These are phyloP conservation scores for Anisodus acutangulus DNA, from an alignment of 257 asterid genomes.

Conservation along the genomic window DNA sequence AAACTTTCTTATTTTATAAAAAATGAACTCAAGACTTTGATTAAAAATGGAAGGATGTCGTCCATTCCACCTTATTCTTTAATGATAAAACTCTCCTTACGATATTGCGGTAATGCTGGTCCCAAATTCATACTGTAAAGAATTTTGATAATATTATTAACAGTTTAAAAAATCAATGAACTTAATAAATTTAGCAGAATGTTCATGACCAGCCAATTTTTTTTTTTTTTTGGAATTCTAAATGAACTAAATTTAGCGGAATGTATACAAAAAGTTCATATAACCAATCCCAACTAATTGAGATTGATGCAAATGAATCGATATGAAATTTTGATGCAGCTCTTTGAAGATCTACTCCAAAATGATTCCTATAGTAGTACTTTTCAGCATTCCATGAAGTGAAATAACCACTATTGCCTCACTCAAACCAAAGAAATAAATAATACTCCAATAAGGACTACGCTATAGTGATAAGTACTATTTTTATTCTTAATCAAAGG, in stretches of 20 bases:
- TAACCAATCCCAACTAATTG: neutral
- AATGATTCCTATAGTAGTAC: neutral
- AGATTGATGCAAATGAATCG: neutral
- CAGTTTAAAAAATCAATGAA: too few species aligned
- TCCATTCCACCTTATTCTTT: too few species aligned
- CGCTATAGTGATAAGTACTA: neutral
- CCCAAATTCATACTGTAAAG: too few species aligned
- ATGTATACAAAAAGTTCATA: neutral
- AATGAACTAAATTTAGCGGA: neutral
- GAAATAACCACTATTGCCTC: neutral
- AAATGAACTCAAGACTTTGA: neutral
- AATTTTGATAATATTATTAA: too few species aligned
- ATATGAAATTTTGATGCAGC: neutral
- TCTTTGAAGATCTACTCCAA: neutral
- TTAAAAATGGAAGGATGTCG: neutral
- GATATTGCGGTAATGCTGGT: too few species aligned
- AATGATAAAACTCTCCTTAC: too few species aligned
- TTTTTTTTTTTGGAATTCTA: too few species aligned
- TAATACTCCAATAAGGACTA: neutral
- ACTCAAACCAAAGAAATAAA: neutral
- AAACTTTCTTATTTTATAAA: too few species aligned
- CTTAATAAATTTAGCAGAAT: too few species aligned
- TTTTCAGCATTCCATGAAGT: neutral
- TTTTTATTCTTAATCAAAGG: too few species aligned
- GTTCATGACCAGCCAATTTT: neutral